These are phyloP conservation scores for Colletotrichum sp. DNA, from an alignment of 2,329 filamentous ascomycete genomes.

Conservation along the genomic window DNA sequence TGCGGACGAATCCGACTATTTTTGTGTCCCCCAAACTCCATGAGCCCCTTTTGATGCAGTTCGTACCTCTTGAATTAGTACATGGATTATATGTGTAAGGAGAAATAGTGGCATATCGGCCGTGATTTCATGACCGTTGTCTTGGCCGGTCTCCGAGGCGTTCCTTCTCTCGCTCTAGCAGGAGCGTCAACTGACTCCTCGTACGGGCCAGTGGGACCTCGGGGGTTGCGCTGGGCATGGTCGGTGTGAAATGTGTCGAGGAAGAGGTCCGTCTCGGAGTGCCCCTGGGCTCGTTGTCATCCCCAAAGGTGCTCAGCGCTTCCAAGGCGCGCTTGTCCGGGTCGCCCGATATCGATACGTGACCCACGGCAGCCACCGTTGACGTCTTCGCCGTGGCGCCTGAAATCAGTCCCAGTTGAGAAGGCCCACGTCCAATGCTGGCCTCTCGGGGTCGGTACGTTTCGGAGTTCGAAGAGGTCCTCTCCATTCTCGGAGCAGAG, in stretches of 20 bases:
- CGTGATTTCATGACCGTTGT: not conserved
- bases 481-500: constrained; percentile 13
- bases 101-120: not conserved
- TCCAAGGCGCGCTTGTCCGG: constrained; percentile 23
- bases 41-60: constrained; percentile 17
- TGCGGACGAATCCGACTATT: not conserved
- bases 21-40: constrained; percentile 15
- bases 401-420: constrained; percentile 33
- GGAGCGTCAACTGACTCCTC: constrained; percentile 64
- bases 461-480: constrained; percentile 9
- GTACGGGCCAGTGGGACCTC: constrained; percentile 58
- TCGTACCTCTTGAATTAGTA: constrained; percentile 15
- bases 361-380: constrained; percentile 16
- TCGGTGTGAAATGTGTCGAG: constrained; percentile 51
- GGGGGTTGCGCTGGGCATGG: constrained; percentile 49
- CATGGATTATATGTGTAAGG: constrained; percentile 15
- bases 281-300: not conserved
- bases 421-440: constrained; percentile 29
- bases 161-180: constrained; percentile 59
- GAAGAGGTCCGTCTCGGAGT: constrained; percentile 23
- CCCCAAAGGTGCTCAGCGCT: constrained; percentile 22
- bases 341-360: constrained; percentile 13
- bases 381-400: constrained; percentile 14
- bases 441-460: constrained; percentile 13
- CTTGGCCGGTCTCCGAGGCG: constrained; percentile 12